phyloP scores from a whole-genome alignment of 2,329 filamentous ascomycete species.

The Colletotrichum endophyticum region DNA sequence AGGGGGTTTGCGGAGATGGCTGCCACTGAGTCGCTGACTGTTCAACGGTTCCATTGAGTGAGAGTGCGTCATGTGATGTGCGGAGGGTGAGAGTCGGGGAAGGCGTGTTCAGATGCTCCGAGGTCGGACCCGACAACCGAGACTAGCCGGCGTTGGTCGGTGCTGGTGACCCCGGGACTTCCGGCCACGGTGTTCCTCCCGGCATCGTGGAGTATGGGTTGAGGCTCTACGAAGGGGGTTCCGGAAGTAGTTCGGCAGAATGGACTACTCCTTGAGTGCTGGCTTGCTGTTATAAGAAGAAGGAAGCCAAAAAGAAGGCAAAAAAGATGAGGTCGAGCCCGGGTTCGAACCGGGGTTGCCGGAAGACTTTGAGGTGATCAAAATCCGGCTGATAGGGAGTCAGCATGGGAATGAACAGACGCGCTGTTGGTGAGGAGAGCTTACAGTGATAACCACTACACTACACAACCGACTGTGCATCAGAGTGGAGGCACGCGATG shows the following conservation, averaged over 20 bases:
- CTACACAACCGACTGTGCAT: conserved; percentile 9
- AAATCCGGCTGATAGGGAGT: conserved; percentile 7
- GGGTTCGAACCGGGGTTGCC: conserved; percentile 22
- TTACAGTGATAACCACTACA: conserved; percentile 21
- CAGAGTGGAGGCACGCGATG: conserved; percentile 9
- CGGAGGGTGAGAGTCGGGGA: not conserved
- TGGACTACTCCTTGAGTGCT: rapidly evolving
- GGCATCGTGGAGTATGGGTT: rapidly evolving
- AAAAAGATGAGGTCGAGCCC: conserved; percentile 5
- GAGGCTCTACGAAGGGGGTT: not conserved
- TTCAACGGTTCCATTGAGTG: not conserved
- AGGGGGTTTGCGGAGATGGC: not conserved
- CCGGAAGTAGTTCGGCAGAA: not conserved
- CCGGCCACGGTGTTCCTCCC: not conserved
- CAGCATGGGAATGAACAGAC: not conserved
- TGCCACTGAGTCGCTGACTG: not conserved
- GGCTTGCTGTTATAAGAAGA: rapidly evolving
- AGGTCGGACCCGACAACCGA: not conserved
- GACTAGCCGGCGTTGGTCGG: not conserved
- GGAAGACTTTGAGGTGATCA: not conserved
- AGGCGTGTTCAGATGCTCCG: not conserved
- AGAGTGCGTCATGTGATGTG: not conserved
- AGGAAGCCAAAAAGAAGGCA: not conserved
- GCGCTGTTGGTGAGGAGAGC: not conserved
- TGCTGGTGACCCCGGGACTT: not conserved